Conservation (phyloP, 2,329 filamentous ascomycete species). For the Phoma sp. region DNA sequence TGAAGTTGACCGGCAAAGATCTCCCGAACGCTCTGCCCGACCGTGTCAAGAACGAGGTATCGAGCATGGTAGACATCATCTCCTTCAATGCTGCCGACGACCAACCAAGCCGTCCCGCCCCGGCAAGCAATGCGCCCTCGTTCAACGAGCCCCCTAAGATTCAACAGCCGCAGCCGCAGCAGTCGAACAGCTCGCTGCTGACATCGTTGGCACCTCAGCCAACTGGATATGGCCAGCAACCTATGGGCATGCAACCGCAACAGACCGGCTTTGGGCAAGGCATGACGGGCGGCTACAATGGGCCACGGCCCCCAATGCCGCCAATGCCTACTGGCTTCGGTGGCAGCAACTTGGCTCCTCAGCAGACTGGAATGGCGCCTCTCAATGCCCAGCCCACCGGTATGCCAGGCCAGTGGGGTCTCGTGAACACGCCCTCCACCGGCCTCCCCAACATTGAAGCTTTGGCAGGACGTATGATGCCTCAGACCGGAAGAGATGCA, state of each 20-base stretch:
- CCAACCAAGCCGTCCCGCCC: conserved; percentile 55
- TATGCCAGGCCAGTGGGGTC: conserved; percentile 93
- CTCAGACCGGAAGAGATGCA: conserved; percentile 83
- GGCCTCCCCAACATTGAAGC: conserved; percentile 94
- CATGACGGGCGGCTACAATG: conserved; percentile 78
- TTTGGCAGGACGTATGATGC: conserved; percentile 94
- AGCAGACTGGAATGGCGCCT: conserved; percentile 66
- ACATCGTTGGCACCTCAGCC: conserved; percentile 61
- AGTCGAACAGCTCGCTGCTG: conserved; percentile 70
- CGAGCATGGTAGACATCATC: conserved; percentile 99
- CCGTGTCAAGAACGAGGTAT: conserved; percentile 92
- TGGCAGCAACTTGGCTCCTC: conserved; percentile 60
- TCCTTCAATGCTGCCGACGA: conserved; percentile 90
- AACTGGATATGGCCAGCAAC: conserved; percentile 66
- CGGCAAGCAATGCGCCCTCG: conserved; percentile 70
- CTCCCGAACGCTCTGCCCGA: conserved; percentile 79
- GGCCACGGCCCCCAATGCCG: conserved; percentile 78
- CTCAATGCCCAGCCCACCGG: conserved; percentile 95
- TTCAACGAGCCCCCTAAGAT: conserved; percentile 66
- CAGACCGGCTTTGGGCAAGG: conserved; percentile 65
- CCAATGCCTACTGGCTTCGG: conserved; percentile 70
- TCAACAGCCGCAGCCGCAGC: conserved; percentile 64
- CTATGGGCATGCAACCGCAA: conserved; percentile 58
- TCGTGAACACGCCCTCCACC: conserved; percentile 89
- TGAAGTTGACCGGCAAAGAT: conserved; percentile 85